phyloP scores from a whole-genome alignment of 345 rosid species.

The Ceriops zippeliana region DNA sequence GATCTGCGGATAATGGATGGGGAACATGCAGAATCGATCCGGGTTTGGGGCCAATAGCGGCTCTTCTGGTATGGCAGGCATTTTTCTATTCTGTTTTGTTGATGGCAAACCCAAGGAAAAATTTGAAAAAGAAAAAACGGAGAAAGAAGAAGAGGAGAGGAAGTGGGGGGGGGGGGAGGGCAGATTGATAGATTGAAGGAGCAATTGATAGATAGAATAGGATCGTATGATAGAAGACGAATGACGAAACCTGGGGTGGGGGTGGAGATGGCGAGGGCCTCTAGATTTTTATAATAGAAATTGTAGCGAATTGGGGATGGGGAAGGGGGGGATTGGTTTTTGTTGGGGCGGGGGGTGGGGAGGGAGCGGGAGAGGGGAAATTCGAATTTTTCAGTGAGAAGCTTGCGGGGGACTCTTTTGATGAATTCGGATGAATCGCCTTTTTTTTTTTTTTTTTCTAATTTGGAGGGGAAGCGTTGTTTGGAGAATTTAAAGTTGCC shows the following conservation, averaged over 20 bases:
- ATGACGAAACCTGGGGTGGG: no score
- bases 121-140: neutral
- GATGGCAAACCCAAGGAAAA: no score
- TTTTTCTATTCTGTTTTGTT: slow-evolving; percentile 15
- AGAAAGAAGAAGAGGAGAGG: neutral
- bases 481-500: no score
- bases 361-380: slow-evolving; percentile 5
- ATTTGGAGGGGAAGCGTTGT: no score
- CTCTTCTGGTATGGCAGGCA: slow-evolving; percentile 86
- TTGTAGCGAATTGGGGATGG: no score
- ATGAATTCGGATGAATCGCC: no score
- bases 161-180: neutral
- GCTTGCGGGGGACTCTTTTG: slow-evolving; percentile 21
- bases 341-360: no score
- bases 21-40: slow-evolving; percentile 92
- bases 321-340: no score
- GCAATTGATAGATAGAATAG: no score
- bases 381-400: slow-evolving; percentile 19
- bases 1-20: slow-evolving; percentile 77
- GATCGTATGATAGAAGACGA: no score
- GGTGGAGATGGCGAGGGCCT: slow-evolving; percentile 7
- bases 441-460: no score
- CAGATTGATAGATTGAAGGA: no score
- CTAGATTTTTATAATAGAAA: neutral
- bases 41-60: slow-evolving; percentile 73